These are phyloP conservation scores for Aethionema arabicum DNA, from an alignment of 345 rosid species.

Conservation along the genomic window DNA sequence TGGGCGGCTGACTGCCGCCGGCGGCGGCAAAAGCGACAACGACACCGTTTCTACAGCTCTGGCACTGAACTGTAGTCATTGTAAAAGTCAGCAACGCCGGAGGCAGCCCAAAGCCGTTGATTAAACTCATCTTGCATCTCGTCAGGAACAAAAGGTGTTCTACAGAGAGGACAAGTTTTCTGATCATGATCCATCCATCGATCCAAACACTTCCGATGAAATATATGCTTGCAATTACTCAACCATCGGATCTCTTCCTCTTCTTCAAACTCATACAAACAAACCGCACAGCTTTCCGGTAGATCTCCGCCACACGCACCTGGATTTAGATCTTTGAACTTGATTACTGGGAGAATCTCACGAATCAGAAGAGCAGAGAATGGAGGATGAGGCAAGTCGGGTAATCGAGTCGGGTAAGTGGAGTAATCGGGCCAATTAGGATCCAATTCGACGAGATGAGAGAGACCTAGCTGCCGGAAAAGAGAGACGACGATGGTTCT, in stretches of 20 bases:
- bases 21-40: background rate
- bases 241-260: constrained; percentile 64
- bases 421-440: constrained; percentile 40
- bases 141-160: constrained; percentile 62
- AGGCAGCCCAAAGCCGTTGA: constrained; percentile 62
- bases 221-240: constrained; percentile 64
- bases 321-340: constrained; percentile 43
- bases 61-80: constrained; percentile 46
- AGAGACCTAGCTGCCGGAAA: constrained; percentile 44
- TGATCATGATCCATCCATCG: constrained; percentile 76
- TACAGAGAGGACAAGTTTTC: constrained; percentile 68
- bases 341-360: constrained; percentile 55
- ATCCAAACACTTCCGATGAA: constrained; percentile 65
- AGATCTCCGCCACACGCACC: constrained; percentile 27
- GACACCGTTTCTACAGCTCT: constrained; percentile 25
- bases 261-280: constrained; percentile 59
- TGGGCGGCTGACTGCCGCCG: too few species aligned
- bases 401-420: constrained; percentile 21
- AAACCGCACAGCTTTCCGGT: constrained; percentile 65
- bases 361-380: constrained; percentile 61
- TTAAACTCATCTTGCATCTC: constrained; percentile 63
- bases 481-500: constrained; percentile 41
- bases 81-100: constrained; percentile 46
- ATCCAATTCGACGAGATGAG: constrained; percentile 61
- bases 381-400: constrained; percentile 32